A percentile compares a stretch with the other conserved stretches of the same genome.
Conservation (phyloP, 2,329 filamentous ascomycete genomes). For the Stagonosporopsis chrysanthemi region DNA sequence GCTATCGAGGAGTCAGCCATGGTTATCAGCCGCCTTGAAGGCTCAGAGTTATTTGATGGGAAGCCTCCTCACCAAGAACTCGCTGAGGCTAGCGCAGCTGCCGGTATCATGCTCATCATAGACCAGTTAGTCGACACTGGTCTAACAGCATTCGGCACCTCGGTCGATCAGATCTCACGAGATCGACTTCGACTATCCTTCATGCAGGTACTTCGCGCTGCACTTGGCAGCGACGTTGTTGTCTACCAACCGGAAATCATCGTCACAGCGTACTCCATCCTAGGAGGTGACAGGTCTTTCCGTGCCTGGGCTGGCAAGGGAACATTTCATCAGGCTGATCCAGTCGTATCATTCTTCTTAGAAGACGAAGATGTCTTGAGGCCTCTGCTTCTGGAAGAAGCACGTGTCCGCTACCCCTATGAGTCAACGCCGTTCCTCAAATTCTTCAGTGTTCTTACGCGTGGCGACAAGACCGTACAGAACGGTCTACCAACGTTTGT, state of each 20-base stretch:
- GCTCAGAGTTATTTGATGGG: slow-evolving; percentile 37
- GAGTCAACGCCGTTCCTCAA: slow-evolving; percentile 81
- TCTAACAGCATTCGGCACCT: slow-evolving; percentile 54
- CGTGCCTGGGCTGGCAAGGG: slow-evolving; percentile 42
- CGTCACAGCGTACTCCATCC: slow-evolving; percentile 68
- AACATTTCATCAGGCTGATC: slow-evolving; percentile 32
- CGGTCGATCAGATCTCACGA: slow-evolving; percentile 62
- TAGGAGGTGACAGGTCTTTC: slow-evolving; percentile 59
- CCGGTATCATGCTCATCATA: slow-evolving; percentile 37
- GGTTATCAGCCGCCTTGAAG: slow-evolving; percentile 33
- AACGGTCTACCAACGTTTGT: slow-evolving; percentile 62
- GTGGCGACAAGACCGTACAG: slow-evolving; percentile 54
- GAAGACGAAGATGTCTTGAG: slow-evolving; percentile 64
- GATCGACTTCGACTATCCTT: slow-evolving; percentile 70
- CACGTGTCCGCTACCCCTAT: slow-evolving; percentile 81
- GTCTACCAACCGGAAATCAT: slow-evolving; percentile 78
- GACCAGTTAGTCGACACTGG: slow-evolving; percentile 36
- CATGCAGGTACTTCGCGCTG: slow-evolving; percentile 73
- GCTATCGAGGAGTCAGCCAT: slow-evolving; percentile 40
- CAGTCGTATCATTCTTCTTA: slow-evolving; percentile 61
- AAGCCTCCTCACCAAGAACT: slow-evolving; percentile 37
- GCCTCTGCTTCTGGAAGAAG: slow-evolving; percentile 68
- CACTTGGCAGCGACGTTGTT: slow-evolving; percentile 64
- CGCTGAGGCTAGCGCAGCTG: slow-evolving; percentile 34
- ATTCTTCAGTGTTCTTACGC: slow-evolving; percentile 70